phyloP scores from a whole-genome alignment of 2,329 filamentous ascomycete genomes.

The Sporothrix protearum region DNA sequence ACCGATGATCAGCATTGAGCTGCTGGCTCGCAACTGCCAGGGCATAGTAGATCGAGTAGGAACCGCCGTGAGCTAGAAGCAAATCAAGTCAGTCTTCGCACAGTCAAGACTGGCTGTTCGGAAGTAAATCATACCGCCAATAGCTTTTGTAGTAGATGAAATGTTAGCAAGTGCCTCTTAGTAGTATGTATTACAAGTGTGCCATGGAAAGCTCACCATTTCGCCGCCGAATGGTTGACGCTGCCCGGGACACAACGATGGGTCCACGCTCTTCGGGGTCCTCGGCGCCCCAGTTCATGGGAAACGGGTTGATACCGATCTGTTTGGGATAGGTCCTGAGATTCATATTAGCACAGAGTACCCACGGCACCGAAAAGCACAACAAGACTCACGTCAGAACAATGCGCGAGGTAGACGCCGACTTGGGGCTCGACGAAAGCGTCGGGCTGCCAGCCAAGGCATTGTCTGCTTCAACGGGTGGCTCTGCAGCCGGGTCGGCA shows the following conservation, averaged over 20 bases:
- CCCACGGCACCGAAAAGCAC: background rate
- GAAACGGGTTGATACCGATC: conserved; percentile 86
- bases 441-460: conserved; percentile 27
- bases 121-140: conserved; percentile 25
- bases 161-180: conserved; percentile 20
- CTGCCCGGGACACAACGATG: conserved; percentile 76
- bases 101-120: conserved; percentile 10
- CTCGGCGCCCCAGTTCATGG: conserved; percentile 79
- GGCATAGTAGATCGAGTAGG: conserved; percentile 93
- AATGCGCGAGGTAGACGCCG: conserved; percentile 52
- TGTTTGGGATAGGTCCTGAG: conserved; percentile 82
- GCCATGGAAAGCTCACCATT: conserved; percentile 58
- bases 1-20: conserved; percentile 71
- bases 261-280: conserved; percentile 76
- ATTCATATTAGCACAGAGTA: background rate
- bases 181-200: conserved; percentile 28
- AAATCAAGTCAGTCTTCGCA: conserved; percentile 33
- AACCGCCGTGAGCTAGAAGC: conserved; percentile 61
- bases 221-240: conserved; percentile 71
- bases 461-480: conserved; percentile 24
- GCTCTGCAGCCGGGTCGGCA: conserved; percentile 25
- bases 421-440: conserved; percentile 38
- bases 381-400: conserved; percentile 48
- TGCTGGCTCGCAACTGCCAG: conserved; percentile 89
- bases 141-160: conserved; percentile 20